Evolutionary conservation across 768 basidiomycete species (phyloP), one percentile per base, ranked within the genome.

Genomic region (Mrakia frigida): DNA sequence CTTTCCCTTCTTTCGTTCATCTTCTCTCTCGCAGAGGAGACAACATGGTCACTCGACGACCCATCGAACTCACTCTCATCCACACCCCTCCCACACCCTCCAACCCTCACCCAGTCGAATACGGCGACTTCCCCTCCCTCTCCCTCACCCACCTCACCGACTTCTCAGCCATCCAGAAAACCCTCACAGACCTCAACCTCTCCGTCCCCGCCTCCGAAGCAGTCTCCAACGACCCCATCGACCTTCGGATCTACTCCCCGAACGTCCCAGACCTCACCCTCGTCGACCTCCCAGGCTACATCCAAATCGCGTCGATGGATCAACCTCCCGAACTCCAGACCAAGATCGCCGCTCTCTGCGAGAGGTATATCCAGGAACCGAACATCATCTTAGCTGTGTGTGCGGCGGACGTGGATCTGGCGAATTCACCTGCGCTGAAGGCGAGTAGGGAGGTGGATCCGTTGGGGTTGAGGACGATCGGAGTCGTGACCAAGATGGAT

Each of bases 401-500:
- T 82, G 92, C 97, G 11, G 97, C 97, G 11, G 95, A 99, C 82
- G 97, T 99, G 74, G 97, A 99, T 85, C 87, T 99, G 18, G 97
- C 97, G 77, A 99, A 99, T 83, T 97, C 94, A 0, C 95, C 97
- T 10, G 97, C 97, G 0, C 85, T 99, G 70, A 87, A 94, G 70
- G 94, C 97, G 0, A 95, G 93, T 83, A 87, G 95, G 59, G 91
- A 92, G 79, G 92, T 98, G 5, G 97, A 99, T 81, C 96, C 96
- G 3, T 86, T 99, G 23, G 97, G 97, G 23, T 85, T 95, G 74
- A 89, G 97, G 35, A 99, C 97, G 1, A 94, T 99, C 79, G 97
- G 97, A 39, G 97, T 99, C 23, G 87, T 99, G 60, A 99, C 97
- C 31, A 99, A 99, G 87, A 98, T 99, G 97, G 97, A 99, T 82